phyloP scores from a whole-genome alignment of 2,329 filamentous ascomycete genomes.

The Stenocarpella maydis region DNA sequence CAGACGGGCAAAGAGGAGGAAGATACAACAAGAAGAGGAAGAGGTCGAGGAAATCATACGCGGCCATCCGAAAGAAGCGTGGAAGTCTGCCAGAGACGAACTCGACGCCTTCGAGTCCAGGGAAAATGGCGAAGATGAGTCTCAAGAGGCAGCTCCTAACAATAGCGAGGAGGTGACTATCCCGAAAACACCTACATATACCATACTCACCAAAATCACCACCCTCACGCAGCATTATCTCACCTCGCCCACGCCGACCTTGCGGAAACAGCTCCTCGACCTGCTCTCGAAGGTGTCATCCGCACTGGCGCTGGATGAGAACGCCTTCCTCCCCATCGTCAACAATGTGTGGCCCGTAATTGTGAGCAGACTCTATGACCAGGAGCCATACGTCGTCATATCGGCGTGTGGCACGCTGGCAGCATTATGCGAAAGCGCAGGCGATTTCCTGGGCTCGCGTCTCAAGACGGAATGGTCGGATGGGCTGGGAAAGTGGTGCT shows the following conservation, averaged over 20 bases:
- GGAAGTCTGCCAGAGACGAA: conserved; percentile 45
- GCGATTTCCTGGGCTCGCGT: conserved; percentile 81
- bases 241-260: conserved; percentile 80
- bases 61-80: conserved; percentile 48
- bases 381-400: conserved; percentile 72
- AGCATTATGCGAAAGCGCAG: conserved; percentile 74
- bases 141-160: conserved; percentile 45
- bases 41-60: conserved; percentile 44
- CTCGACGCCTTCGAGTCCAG: conserved; percentile 40
- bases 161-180: conserved; percentile 51
- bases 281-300: conserved; percentile 78
- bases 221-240: conserved; percentile 89
- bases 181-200: conserved; percentile 77
- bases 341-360: conserved; percentile 92
- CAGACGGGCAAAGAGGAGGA: conserved; percentile 62
- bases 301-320: conserved; percentile 77
- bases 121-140: conserved; percentile 45
- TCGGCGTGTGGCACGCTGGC: conserved; percentile 75
- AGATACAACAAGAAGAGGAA: conserved; percentile 43
- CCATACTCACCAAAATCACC: conserved; percentile 82
- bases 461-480: conserved; percentile 77
- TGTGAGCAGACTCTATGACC: conserved; percentile 70
- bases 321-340: conserved; percentile 86
- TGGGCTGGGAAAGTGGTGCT: conserved; percentile 60
- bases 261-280: conserved; percentile 80